Evolutionary conservation across 1,139 yeast genomes (phyloP).

Genomic region (Tardiomyces blankii): DNA sequence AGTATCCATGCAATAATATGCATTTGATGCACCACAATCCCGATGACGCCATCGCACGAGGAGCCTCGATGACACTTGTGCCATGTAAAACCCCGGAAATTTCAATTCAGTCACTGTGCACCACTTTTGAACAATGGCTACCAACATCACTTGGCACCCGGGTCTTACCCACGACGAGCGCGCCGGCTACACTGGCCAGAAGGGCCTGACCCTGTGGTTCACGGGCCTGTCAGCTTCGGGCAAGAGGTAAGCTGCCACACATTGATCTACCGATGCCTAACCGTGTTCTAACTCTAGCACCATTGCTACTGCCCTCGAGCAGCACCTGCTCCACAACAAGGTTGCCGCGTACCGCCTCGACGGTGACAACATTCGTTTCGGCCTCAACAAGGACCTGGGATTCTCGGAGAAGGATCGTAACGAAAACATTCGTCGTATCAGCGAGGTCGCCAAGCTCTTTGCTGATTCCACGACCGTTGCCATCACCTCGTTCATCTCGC

Average conservation of each 20-base stretch:
- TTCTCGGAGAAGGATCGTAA: slow-evolving; percentile 85
- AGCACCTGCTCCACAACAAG: slow-evolving; percentile 50
- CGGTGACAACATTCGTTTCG: slow-evolving; percentile 92
- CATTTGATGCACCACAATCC: too few species aligned
- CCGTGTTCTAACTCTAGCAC: slow-evolving; percentile 33
- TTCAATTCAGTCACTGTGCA: too few species aligned
- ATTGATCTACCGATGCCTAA: slow-evolving; percentile 3
- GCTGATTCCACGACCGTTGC: slow-evolving; percentile 83
- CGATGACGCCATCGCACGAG: too few species aligned
- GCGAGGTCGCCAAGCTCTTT: slow-evolving; percentile 87
- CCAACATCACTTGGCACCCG: slow-evolving; percentile 93
- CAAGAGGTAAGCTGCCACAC: slow-evolving; percentile 28
- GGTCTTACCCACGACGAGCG: slow-evolving; percentile 82
- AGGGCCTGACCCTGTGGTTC: slow-evolving; percentile 87
- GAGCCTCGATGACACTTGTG: too few species aligned
- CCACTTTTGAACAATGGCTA: slow-evolving; percentile 50
- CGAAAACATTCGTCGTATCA: slow-evolving; percentile 88
- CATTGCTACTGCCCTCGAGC: slow-evolving; percentile 90
- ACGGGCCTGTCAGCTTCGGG: slow-evolving; percentile 95
- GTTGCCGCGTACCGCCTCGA: slow-evolving; percentile 78
- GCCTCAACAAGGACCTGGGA: slow-evolving; percentile 88
- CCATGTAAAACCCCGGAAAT: too few species aligned
- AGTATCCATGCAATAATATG: too few species aligned
- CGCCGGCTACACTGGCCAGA: slow-evolving; percentile 56
- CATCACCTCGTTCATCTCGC: slow-evolving; percentile 84